These are phyloP conservation scores for Aurantiochytrium sp. DNA, from an alignment of 108 stramenopile genomes.

Conservation along the genomic window DNA sequence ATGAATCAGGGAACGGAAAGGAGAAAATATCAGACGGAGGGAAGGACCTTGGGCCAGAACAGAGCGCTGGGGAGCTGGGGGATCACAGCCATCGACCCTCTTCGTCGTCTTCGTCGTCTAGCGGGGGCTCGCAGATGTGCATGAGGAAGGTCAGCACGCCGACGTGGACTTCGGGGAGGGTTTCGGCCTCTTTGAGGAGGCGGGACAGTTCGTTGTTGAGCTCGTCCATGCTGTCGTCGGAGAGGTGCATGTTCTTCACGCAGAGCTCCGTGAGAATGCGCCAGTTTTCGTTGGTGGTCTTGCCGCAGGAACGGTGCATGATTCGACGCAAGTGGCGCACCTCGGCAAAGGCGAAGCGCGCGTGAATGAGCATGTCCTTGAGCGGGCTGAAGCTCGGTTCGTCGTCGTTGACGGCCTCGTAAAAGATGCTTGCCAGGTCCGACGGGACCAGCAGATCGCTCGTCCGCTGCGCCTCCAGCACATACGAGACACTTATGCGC, in stretches of 20 bases:
- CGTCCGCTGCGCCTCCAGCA: background rate
- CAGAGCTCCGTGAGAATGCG: background rate
- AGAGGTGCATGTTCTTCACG: background rate
- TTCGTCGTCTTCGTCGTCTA: too few relatives aligned
- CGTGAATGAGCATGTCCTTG: background rate
- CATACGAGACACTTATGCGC: background rate
- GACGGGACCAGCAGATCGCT: background rate
- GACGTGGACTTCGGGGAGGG: background rate
- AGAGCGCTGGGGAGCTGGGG: too few relatives aligned
- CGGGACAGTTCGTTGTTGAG: background rate
- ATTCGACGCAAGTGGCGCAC: background rate
- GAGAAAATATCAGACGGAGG: too few relatives aligned
- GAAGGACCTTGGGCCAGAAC: too few relatives aligned
- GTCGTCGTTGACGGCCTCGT: background rate
- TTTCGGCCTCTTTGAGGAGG: background rate
- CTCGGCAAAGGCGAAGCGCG: background rate
- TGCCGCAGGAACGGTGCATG: slow-evolving; percentile 6
- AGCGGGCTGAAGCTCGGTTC: background rate
- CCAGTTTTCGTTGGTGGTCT: background rate
- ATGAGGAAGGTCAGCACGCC: slow-evolving; percentile 12
- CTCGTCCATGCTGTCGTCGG: background rate
- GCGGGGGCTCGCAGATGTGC: background rate
- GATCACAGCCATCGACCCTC: too few relatives aligned
- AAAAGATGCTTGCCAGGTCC: background rate
- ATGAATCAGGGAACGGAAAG: too few relatives aligned